Evolutionary conservation across 352 stramenopile species (phyloP).

Genomic region (Pythium angustatum): DNA sequence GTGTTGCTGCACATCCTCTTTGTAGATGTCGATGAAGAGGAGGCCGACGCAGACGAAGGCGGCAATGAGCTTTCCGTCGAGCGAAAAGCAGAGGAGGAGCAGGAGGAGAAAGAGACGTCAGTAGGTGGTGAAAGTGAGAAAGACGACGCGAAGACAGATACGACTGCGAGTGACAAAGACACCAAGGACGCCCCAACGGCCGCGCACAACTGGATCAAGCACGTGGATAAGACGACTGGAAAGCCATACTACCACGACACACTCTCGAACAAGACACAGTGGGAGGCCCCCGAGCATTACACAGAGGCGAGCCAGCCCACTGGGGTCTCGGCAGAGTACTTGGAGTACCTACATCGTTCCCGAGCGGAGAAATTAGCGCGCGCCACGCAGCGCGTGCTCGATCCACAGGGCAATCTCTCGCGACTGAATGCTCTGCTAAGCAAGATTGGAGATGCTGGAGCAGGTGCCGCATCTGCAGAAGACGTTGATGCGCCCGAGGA

Average conservation of each 20-base stretch:
- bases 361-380: constrained; percentile 51
- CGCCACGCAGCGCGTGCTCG: constrained; percentile 63
- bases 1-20: too few species aligned
- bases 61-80: too few species aligned
- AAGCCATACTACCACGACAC: constrained; percentile 81
- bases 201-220: constrained; percentile 58
- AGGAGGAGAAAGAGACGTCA: background rate
- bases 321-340: constrained; percentile 52
- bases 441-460: constrained; percentile 43
- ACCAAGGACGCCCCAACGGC: background rate
- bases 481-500: constrained; percentile 12
- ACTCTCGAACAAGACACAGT: constrained; percentile 64
- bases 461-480: background rate
- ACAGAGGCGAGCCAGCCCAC: constrained; percentile 33
- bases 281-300: constrained; percentile 60
- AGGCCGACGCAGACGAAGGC: background rate
- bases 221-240: constrained; percentile 59
- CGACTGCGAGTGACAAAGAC: constrained; percentile 21
- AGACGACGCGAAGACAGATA: constrained; percentile 13
- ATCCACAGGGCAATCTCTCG: constrained; percentile 66
- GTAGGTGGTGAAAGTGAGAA: constrained; percentile 2
- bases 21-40: constrained; percentile 7
- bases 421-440: constrained; percentile 76
- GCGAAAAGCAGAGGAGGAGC: background rate
- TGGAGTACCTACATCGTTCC: constrained; percentile 61